These are phyloP conservation scores for Sechiopsis laciniata DNA, from an alignment of 306 rosid species.

Conservation along the genomic window DNA sequence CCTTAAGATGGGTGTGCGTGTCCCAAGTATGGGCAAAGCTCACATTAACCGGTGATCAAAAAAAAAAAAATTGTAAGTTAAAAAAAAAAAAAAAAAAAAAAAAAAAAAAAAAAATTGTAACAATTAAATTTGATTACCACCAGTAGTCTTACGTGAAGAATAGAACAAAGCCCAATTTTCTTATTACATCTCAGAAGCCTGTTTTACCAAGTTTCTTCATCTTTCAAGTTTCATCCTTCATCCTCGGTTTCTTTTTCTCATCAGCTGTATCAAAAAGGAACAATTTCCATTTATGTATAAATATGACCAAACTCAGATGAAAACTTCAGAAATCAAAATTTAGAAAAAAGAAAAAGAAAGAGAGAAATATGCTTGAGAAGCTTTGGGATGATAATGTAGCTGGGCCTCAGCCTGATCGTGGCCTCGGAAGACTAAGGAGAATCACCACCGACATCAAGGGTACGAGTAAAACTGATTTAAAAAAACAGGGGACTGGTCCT, in stretches of 20 bases:
- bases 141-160: constrained; percentile 23
- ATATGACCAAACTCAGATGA: not conserved
- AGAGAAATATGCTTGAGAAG: constrained; percentile 64
- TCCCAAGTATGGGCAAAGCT: too few relatives aligned
- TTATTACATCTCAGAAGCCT: constrained; percentile 26
- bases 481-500: not conserved
- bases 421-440: constrained; percentile 68
- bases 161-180: constrained; percentile 29
- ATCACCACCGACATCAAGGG: constrained; percentile 40
- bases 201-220: constrained; percentile 7
- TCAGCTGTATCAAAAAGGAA: not conserved
- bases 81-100: too few relatives aligned
- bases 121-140: too few relatives aligned
- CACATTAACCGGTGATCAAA: not conserved
- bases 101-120: too few relatives aligned
- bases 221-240: constrained; percentile 30
- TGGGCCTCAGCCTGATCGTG: constrained; percentile 82
- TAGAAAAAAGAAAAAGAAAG: not conserved
- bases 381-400: constrained; percentile 82
- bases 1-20: too few relatives aligned
- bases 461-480: too few relatives aligned
- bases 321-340: not conserved
- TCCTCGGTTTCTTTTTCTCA: not conserved
- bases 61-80: too few relatives aligned
- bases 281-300: not conserved